Percentiles rank a stretch among this genome's conserved stretches.
Conservation (phyloP, 2,329 filamentous ascomycete species). For the Zopfia rhizophila region DNA sequence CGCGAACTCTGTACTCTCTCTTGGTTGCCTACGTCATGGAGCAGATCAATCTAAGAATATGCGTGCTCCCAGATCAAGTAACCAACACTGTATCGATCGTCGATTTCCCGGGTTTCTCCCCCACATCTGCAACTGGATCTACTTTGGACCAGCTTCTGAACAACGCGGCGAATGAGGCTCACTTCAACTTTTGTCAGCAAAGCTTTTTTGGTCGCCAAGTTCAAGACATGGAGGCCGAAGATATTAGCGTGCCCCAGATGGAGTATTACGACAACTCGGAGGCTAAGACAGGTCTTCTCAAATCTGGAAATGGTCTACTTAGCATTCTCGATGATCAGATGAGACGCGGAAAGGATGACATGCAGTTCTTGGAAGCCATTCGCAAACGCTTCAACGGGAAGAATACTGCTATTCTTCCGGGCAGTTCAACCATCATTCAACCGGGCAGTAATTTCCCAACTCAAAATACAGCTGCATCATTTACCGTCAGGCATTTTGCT, state of each 20-base stretch:
- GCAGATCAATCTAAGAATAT: constrained; percentile 88
- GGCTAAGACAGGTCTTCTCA: constrained; percentile 89
- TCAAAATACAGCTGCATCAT: constrained; percentile 80
- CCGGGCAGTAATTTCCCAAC: constrained; percentile 92
- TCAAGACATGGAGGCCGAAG: constrained; percentile 92
- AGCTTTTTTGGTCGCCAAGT: constrained; percentile 97
- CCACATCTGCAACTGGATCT: constrained; percentile 83
- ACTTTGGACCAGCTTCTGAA: constrained; percentile 91
- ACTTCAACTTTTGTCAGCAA: constrained; percentile 93
- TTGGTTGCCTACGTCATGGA: constrained; percentile 95
- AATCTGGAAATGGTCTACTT: constrained; percentile 89
- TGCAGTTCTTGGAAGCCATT: constrained; percentile 89
- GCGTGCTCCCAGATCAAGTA: constrained; percentile 86
- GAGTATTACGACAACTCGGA: constrained; percentile 99
- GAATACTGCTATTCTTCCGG: constrained; percentile 87
- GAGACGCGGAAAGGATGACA: constrained; percentile 84
- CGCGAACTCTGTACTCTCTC: constrained; percentile 90
- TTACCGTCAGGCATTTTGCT: constrained; percentile 94
- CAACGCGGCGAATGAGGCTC: constrained; percentile 90
- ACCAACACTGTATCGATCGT: constrained; percentile 94
- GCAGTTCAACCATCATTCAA: constrained; percentile 76
- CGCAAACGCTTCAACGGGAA: constrained; percentile 94
- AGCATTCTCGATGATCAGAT: constrained; percentile 98
- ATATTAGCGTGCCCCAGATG: constrained; percentile 87
- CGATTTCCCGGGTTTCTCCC: constrained; percentile 95